Percentiles rank a stretch among this genome's conserved stretches.
These are phyloP conservation scores for Nemophila menziesii DNA, from an alignment of 257 asterid species.

Conservation along the genomic window DNA sequence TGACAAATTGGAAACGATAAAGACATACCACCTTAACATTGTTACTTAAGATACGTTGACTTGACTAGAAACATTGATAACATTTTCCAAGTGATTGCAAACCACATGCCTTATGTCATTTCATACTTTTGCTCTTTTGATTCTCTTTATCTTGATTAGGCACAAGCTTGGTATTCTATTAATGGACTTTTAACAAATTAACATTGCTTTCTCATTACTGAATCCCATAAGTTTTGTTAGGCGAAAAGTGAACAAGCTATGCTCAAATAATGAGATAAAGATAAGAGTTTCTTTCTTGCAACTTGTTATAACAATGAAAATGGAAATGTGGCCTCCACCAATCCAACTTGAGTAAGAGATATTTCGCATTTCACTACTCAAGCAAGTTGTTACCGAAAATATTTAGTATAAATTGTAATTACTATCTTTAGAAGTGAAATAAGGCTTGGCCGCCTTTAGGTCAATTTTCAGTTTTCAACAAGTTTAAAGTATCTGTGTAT, in stretches of 20 bases:
- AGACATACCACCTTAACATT: not conserved
- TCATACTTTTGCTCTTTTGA: not conserved
- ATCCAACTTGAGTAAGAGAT: conserved; percentile 2
- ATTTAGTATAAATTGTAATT: too few species aligned
- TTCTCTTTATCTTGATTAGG: not conserved
- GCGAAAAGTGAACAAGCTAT: not conserved
- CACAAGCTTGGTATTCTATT: not conserved
- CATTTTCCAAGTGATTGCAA: not conserved
- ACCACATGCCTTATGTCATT: not conserved
- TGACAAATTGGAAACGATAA: too few species aligned
- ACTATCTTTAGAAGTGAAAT: too few species aligned
- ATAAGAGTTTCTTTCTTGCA: conserved; percentile 2
- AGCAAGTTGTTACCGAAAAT: not conserved
- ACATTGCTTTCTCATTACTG: not conserved
- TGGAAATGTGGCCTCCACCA: not conserved
- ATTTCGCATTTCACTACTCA: conserved; percentile 7
- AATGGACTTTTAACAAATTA: not conserved
- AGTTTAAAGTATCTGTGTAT: too few species aligned
- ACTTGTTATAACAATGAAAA: too few species aligned
- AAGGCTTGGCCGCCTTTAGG: too few species aligned
- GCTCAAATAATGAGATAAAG: not conserved
- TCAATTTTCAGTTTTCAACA: too few species aligned
- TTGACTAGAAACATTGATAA: not conserved
- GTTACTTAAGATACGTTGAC: not conserved
- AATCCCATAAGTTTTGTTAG: not conserved